Conservation (phyloP, 2,329 filamentous ascomycete genomes). For the Aspergillus neotritici region DNA sequence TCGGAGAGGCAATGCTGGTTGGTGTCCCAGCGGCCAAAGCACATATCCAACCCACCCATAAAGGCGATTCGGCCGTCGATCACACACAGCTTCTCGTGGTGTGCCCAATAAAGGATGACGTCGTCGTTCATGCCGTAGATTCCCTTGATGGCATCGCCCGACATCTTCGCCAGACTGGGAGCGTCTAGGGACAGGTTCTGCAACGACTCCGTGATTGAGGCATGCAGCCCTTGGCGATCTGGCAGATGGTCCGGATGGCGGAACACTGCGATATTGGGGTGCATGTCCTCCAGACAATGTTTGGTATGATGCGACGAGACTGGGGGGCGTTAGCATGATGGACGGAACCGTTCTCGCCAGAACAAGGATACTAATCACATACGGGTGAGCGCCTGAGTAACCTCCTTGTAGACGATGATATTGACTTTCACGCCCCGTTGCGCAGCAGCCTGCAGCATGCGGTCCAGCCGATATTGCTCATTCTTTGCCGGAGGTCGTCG, state of each 20-base stretch:
- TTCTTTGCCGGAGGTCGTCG: conserved; percentile 75
- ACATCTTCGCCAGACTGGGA: conserved; percentile 57
- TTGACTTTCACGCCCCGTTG: conserved; percentile 78
- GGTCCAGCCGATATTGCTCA: conserved; percentile 76
- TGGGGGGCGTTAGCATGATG: conserved; percentile 20
- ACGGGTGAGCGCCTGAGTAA: conserved; percentile 73
- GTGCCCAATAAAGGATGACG: conserved; percentile 83
- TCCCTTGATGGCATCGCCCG: conserved; percentile 66
- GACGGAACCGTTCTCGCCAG: neutral
- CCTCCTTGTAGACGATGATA: conserved; percentile 89
- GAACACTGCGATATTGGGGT: conserved; percentile 82
- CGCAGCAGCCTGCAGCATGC: conserved; percentile 74
- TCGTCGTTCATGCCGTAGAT: conserved; percentile 78
- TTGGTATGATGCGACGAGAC: conserved; percentile 71
- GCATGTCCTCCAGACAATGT: conserved; percentile 66
- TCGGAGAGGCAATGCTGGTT: conserved; percentile 81
- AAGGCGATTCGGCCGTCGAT: conserved; percentile 75
- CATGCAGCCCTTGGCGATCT: conserved; percentile 61
- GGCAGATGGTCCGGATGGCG: conserved; percentile 84
- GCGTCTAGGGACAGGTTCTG: conserved; percentile 53
- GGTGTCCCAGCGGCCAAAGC: conserved; percentile 83
- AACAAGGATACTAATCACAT: conserved; percentile 41
- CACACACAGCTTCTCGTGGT: conserved; percentile 85
- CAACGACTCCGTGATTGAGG: conserved; percentile 51
- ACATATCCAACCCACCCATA: conserved; percentile 87